A percentile compares a stretch with the other conserved stretches of the same genome.
Conservation (phyloP, 164 flowering plant genomes). For the Malania oleifera region DNA sequence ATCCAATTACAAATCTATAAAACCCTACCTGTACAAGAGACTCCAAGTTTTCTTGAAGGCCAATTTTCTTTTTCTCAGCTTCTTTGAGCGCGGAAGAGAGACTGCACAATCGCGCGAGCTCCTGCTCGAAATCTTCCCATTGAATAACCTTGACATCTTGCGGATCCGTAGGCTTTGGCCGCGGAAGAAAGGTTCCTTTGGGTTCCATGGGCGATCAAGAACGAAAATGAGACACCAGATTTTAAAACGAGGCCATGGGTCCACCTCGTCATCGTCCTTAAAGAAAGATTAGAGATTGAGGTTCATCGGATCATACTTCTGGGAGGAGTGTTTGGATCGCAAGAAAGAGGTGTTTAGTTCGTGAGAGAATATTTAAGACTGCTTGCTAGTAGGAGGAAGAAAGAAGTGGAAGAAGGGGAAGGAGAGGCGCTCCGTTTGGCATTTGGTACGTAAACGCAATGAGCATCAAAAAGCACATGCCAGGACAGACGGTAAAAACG, state of each 20-base stretch:
- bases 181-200: constrained; percentile 4
- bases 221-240: neutral
- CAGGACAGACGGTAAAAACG: too few relatives aligned
- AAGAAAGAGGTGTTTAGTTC: too few relatives aligned
- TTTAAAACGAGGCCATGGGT: constrained; percentile 18
- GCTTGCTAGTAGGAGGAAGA: too few relatives aligned
- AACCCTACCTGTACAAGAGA: constrained; percentile 52
- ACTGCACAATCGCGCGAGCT: constrained; percentile 70
- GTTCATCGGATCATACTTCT: too few relatives aligned
- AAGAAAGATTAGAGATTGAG: too few relatives aligned
- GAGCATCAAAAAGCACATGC: too few relatives aligned
- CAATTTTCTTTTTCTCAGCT: constrained; percentile 45
- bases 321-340: too few relatives aligned
- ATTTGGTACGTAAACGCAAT: too few relatives aligned
- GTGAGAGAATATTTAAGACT: too few relatives aligned
- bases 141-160: constrained; percentile 41
- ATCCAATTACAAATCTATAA: neutral
- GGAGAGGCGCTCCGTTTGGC: too few relatives aligned
- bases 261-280: constrained; percentile 32
- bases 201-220: constrained; percentile 24
- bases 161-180: constrained; percentile 5
- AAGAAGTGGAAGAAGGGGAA: too few relatives aligned
- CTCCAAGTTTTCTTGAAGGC: constrained; percentile 46
- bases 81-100: constrained; percentile 66
- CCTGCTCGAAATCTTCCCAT: constrained; percentile 90